Base-by-base conservation (phyloP, 495 filamentous ascomycete genomes). In the Neurospora tetraspora region DNA sequence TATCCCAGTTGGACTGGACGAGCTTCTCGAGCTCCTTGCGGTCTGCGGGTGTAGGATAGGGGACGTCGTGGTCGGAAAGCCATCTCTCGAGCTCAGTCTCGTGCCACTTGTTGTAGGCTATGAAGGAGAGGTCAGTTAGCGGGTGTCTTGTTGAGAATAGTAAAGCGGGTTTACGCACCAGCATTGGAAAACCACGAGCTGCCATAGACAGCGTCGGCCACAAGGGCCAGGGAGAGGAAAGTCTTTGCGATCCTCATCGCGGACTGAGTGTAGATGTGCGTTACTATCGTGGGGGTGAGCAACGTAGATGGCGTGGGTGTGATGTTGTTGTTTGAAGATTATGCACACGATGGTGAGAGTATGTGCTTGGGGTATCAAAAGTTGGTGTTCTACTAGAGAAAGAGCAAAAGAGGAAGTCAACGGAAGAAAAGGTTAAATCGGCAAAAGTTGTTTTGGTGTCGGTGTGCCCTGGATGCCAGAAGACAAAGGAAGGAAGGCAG, bases 61-160 rank as follows among this genome's bases (percentile, higher is more conserved):
- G 93, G 72, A 99, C 88, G 81, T 96, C 88, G 83, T 99, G 89
- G 77, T 99, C 96, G 34, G 92, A 92, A 72, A 99, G 91, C 96
- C 96, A 99, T 77, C 96, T 88, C 85, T 99, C 95, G 12, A 99
- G 88, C 85, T 99, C 96, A 8, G 93, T 97, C 84, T 98, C 91
- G 80, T 98, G 95, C 96, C 96, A 99, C 80, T 95, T 98, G 85
- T 98, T 97, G 87, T 98, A 99, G 7, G 90, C 96, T 97, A 78
- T 71, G 20, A 70, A 34, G 38, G 36, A 69, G 38, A 65, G 61
- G 34, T 16, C 5, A 5, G 39, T 40, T 69, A 65, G 43, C 2
- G 39, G 6, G 1, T 34, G 11, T 8, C 10, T 53, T 2, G 45
- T 20, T 53, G 20, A 16, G 3, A 7, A 14, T 23, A 27, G 20